These are phyloP conservation scores for Zizania palustris DNA, from an alignment of 202 grass and related monocot genomes.

Conservation along the genomic window DNA sequence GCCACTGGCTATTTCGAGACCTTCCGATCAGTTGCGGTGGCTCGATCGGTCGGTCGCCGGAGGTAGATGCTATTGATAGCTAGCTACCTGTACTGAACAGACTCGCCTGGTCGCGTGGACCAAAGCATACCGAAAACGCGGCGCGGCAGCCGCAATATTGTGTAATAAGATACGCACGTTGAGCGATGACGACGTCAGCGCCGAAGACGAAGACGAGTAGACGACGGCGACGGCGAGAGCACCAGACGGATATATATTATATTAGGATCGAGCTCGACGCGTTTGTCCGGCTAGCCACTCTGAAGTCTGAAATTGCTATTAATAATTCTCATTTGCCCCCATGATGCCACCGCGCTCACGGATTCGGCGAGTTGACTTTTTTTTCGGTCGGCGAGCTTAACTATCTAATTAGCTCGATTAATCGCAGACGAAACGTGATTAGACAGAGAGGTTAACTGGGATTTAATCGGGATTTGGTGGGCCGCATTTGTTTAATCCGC, in stretches of 20 bases:
- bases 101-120: not conserved
- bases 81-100: too few species aligned
- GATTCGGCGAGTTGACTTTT: not conserved
- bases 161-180: not conserved
- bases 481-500: conserved; percentile 4
- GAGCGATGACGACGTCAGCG: not conserved
- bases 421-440: too few species aligned
- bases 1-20: not conserved
- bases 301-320: not conserved
- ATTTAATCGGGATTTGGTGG: conserved; percentile 40
- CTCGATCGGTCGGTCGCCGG: too few species aligned
- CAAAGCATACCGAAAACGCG: not conserved
- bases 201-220: too few species aligned
- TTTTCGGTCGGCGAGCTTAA: not conserved
- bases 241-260: not conserved
- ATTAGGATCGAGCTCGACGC: not conserved
- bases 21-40: too few species aligned
- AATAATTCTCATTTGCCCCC: not conserved
- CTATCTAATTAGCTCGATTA: not conserved
- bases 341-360: not conserved
- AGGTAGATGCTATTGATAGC: too few species aligned
- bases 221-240: not conserved
- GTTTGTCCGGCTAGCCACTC: not conserved
- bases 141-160: conserved; percentile 8
- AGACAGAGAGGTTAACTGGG: conserved; percentile 5